Percentiles rank a stretch among this genome's conserved stretches.
These are phyloP conservation scores for Carpinus fangiana DNA, from an alignment of 306 rosid genomes.

Conservation along the genomic window DNA sequence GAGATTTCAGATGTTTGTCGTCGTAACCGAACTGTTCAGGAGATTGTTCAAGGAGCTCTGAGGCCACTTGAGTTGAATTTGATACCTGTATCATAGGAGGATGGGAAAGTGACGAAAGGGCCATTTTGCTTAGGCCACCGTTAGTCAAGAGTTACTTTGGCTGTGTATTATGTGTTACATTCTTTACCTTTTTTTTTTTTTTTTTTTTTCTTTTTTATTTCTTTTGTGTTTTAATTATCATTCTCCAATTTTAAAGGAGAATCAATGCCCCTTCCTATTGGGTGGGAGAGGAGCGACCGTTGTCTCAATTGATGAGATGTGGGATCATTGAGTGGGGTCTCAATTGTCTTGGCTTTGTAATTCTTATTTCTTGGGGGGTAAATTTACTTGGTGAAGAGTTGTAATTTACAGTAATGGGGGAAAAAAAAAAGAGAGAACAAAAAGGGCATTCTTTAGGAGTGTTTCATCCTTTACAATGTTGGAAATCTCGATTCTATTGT, in stretches of 20 bases:
- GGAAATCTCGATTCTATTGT: not conserved
- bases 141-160: slow-evolving; percentile 41
- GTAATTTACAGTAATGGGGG: slow-evolving; percentile 56
- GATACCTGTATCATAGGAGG: slow-evolving; percentile 61
- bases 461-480: not conserved
- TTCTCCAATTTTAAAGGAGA: slow-evolving; percentile 98
- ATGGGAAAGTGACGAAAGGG: slow-evolving; percentile 41
- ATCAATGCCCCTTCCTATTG: slow-evolving; percentile 53
- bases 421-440: slow-evolving; percentile 14
- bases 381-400: slow-evolving; percentile 65
- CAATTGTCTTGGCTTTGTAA: slow-evolving; percentile 47
- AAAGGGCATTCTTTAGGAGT: slow-evolving; percentile 27
- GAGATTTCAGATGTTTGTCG: slow-evolving; percentile 95
- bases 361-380: slow-evolving; percentile 42
- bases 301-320: slow-evolving; percentile 47
- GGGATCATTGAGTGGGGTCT: slow-evolving; percentile 67
- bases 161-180: slow-evolving; percentile 45
- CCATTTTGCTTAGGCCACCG: slow-evolving; percentile 78
- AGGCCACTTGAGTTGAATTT: slow-evolving; percentile 85
- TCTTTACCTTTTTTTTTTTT: slow-evolving; percentile 16
- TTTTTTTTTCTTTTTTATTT: not conserved
- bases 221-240: slow-evolving; percentile 38
- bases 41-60: slow-evolving; percentile 96
- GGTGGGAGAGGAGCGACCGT: slow-evolving; percentile 61
- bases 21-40: slow-evolving; percentile 87